Evolutionary conservation across 345 rosid species (phyloP).

Genomic region (Noccaea caerulescens): DNA sequence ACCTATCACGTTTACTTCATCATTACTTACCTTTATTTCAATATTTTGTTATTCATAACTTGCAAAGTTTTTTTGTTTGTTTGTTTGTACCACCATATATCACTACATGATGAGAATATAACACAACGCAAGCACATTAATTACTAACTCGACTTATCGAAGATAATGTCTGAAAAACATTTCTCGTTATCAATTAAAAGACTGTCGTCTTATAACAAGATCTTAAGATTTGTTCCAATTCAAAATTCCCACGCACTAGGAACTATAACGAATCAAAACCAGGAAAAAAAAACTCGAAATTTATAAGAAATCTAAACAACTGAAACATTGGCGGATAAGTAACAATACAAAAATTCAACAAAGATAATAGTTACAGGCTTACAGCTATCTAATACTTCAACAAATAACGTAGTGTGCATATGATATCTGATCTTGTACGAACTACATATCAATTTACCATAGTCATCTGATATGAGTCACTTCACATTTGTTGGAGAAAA

Average conservation of each 20-base stretch:
- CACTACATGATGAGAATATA: not conserved
- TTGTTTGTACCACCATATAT: not conserved
- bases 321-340: too few species aligned
- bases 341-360: too few species aligned
- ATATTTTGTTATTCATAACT: not conserved
- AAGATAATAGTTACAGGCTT: not conserved
- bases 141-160: not conserved
- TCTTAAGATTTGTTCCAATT: not conserved
- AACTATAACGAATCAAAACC: not conserved
- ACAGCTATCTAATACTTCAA: not conserved
- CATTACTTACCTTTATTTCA: slow-evolving; percentile 21
- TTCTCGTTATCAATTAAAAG: not conserved
- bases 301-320: not conserved
- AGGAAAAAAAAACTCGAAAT: not conserved
- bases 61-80: not conserved
- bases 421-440: too few species aligned
- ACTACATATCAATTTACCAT: too few species aligned
- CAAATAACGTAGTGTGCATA: not conserved
- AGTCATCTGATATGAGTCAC: not conserved
- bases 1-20: slow-evolving; percentile 30
- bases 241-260: not conserved
- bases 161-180: not conserved
- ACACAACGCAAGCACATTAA: slow-evolving; percentile 2
- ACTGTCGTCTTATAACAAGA: not conserved
- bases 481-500: not conserved